A percentile compares a stretch with the other conserved stretches of the same genome.
phyloP scores from a whole-genome alignment of 1,284 basidiomycete species.

The Cerrena zonata region DNA sequence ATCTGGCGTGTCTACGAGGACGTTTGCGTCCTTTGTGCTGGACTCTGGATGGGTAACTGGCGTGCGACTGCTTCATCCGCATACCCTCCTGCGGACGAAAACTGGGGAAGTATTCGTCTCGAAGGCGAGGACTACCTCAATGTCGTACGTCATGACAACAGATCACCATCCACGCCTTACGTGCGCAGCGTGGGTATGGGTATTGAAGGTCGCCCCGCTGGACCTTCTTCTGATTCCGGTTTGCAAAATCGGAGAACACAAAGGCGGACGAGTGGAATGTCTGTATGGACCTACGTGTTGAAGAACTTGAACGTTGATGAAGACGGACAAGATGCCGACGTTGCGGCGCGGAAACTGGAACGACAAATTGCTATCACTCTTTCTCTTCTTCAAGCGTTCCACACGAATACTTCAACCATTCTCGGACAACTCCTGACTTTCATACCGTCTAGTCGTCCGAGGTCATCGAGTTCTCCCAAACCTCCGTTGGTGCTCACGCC shows the following conservation, averaged over 20 bases:
- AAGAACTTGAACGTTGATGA: slow-evolving; percentile 14
- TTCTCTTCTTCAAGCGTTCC: slow-evolving; percentile 66
- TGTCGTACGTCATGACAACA: slow-evolving; percentile 6
- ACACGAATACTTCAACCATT: slow-evolving; percentile 48
- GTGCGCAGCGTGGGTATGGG: slow-evolving; percentile 61
- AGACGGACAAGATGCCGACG: slow-evolving; percentile 22
- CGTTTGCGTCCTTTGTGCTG: slow-evolving; percentile 71
- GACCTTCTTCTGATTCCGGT: slow-evolving; percentile 3
- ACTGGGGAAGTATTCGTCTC: slow-evolving; percentile 50
- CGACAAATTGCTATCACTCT: slow-evolving; percentile 56
- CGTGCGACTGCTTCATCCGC: slow-evolving; percentile 41
- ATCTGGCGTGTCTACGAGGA: slow-evolving; percentile 77
- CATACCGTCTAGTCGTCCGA: slow-evolving; percentile 11
- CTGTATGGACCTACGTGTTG: slow-evolving; percentile 20
- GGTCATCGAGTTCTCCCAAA: slow-evolving; percentile 5
- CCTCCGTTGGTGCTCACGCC: slow-evolving; percentile 37
- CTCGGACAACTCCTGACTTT: not conserved
- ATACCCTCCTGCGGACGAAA: slow-evolving; percentile 41
- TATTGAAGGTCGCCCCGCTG: slow-evolving; percentile 48
- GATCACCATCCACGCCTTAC: slow-evolving; percentile 23
- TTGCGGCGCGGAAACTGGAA: slow-evolving; percentile 25
- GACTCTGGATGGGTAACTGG: slow-evolving; percentile 69
- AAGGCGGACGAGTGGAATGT: slow-evolving; percentile 23
- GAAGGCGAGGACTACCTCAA: slow-evolving; percentile 49
- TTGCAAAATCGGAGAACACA: slow-evolving; percentile 13